phyloP scores from a whole-genome alignment of 345 rosid genomes.

The Sonneratia alba region DNA sequence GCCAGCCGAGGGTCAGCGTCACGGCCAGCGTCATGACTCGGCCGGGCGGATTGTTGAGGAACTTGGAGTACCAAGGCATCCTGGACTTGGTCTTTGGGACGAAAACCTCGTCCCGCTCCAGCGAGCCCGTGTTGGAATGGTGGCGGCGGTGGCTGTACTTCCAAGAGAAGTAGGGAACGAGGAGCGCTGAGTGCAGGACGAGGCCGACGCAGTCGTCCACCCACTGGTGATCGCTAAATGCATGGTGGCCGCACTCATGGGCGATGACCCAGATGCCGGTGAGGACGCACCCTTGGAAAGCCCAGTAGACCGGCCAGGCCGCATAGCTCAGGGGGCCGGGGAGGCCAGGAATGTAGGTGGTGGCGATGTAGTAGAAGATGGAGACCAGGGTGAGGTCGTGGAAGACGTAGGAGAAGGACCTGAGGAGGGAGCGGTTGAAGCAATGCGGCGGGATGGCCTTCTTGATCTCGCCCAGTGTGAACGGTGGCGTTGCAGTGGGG shows the following conservation, averaged over 20 bases:
- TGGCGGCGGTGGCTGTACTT: conserved; percentile 63
- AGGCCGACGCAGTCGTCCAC: conserved; percentile 49
- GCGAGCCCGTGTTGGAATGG: conserved; percentile 58
- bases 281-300: conserved; percentile 44
- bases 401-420: conserved; percentile 43
- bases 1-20: conserved; percentile 43
- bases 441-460: conserved; percentile 57
- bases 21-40: conserved; percentile 21
- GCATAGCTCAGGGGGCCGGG: conserved; percentile 23
- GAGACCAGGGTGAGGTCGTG: conserved; percentile 29
- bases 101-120: conserved; percentile 54
- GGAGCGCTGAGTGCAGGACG: conserved; percentile 45
- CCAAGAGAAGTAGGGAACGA: conserved; percentile 63
- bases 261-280: conserved; percentile 59
- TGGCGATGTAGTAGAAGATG: conserved; percentile 34
- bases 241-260: conserved; percentile 70
- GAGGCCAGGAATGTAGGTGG: conserved; percentile 31
- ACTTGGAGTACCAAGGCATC: conserved; percentile 20
- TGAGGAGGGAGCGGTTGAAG: conserved; percentile 44
- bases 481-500: conserved; percentile 39
- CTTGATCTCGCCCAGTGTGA: conserved; percentile 44
- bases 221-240: conserved; percentile 52
- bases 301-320: conserved; percentile 58
- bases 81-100: conserved; percentile 42
- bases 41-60: conserved; percentile 40